Conservation (phyloP, 2,329 filamentous ascomycete species). For the Aspergillus persii region DNA sequence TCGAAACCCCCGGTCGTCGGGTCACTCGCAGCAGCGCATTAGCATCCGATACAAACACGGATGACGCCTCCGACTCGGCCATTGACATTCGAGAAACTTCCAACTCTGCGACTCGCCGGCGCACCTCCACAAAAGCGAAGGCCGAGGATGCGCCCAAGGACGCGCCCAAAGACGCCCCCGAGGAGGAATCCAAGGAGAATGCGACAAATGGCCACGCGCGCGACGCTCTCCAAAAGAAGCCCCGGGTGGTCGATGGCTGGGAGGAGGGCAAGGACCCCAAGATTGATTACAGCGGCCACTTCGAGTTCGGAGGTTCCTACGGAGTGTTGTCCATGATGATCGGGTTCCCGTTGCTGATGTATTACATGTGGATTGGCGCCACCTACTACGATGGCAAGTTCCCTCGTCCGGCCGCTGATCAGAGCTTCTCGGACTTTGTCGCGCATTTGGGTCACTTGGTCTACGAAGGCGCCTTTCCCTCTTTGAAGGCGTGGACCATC, state of each 20-base stretch:
- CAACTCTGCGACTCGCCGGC: constrained; percentile 31
- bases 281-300: constrained; percentile 51
- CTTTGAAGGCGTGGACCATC: constrained; percentile 78
- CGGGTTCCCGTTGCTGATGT: constrained; percentile 92
- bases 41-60: constrained; percentile 30
- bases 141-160: constrained; percentile 20
- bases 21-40: constrained; percentile 43
- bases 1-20: constrained; percentile 51
- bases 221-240: constrained; percentile 22
- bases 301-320: constrained; percentile 84
- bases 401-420: constrained; percentile 63
- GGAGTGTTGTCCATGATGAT: constrained; percentile 85
- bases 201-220: constrained; percentile 19
- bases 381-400: constrained; percentile 87
- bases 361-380: constrained; percentile 98
- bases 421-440: constrained; percentile 70
- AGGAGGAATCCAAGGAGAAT: constrained; percentile 19
- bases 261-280: constrained; percentile 42
- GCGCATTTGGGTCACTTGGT: constrained; percentile 68
- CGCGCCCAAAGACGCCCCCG: constrained; percentile 7
- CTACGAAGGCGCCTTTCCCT: constrained; percentile 82
- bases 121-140: constrained; percentile 28
- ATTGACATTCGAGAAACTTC: constrained; percentile 18
- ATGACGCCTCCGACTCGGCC: constrained; percentile 29
- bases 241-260: constrained; percentile 42